phyloP scores from a whole-genome alignment of 2,329 filamentous ascomycete genomes.

The Nectriaceae sp. region DNA sequence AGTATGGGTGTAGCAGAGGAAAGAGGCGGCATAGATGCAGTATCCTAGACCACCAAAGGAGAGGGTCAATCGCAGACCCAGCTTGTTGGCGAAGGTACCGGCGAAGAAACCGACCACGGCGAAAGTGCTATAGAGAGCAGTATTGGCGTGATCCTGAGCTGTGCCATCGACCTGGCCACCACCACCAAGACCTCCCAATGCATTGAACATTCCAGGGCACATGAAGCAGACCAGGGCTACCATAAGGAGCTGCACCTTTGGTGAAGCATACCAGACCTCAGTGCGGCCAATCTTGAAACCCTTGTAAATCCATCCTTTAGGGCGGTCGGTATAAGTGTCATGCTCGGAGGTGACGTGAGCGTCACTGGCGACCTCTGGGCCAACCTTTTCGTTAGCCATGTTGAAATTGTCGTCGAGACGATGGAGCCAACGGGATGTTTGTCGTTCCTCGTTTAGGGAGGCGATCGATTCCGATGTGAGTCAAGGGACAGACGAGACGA shows the following conservation, averaged over 20 bases:
- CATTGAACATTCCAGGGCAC: constrained; percentile 75
- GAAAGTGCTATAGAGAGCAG: constrained; percentile 73
- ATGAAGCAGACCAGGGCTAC: constrained; percentile 60
- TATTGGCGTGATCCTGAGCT: constrained; percentile 64
- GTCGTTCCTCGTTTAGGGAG: neutral
- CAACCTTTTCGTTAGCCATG: constrained; percentile 32
- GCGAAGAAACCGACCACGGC: constrained; percentile 69
- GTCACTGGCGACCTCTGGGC: constrained; percentile 14
- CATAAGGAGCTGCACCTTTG: constrained; percentile 70
- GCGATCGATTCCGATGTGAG: constrained; percentile 4
- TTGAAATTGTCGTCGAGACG: constrained; percentile 3
- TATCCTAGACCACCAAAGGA: constrained; percentile 77
- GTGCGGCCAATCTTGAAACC: constrained; percentile 54
- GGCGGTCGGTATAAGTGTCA: constrained; percentile 33
- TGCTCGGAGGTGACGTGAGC: constrained; percentile 19
- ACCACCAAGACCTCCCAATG: constrained; percentile 65
- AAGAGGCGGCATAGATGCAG: constrained; percentile 70
- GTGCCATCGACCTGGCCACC: constrained; percentile 54
- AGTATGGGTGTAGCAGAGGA: constrained; percentile 71
- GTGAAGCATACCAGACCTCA: constrained; percentile 72
- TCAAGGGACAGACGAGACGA: neutral
- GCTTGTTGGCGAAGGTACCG: constrained; percentile 75
- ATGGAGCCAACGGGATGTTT: neutral
- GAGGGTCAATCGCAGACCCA: constrained; percentile 70
- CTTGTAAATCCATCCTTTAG: constrained; percentile 69